Evolutionary conservation across 108 stramenopile species (phyloP), one percentile per base, ranked within the genome.

Genomic region (Mediolabrus comicus): DNA sequence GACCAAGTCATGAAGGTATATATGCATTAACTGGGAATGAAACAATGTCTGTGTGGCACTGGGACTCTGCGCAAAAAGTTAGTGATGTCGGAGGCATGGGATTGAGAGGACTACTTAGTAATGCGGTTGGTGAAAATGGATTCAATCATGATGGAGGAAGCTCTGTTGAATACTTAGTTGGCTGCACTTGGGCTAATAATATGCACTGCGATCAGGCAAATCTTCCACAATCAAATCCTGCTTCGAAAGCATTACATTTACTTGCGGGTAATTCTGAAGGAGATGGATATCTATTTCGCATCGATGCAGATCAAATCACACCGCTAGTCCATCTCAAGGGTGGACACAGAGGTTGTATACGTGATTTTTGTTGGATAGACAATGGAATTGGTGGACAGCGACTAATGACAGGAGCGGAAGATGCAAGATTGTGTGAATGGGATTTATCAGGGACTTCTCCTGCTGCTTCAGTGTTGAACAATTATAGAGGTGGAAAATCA

Each of bases 341-440:
- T 24, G 94, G 94, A 3, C 94, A 95, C 55, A 68, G 75, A 57
- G 91, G 89, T 51, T 87, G 85, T 51, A 76, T 95, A 41, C 89
- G 94, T 14, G 85, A 79, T 31, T 95, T 90, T 80, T 59, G 59
- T 41, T 71, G 77, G 53, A 33, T 84, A 4, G 60, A 80, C 26
- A 75, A 64, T 38, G 60, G 49, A 3, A 25, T 19, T 24, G 65
- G 66, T 52, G 62, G 46, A n/a, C 53, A 16, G 34, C 62, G 52
- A 35, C 74, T 94, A 64, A 68, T 90, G 9, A 92, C 93, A 13
- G 93, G 76, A 16, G 93, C 90, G 1, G 93, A 95, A 75, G 93
- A 95, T 81, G 90, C 93, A 24, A 78, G 93, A 62, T 53, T 95
- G 57, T 90, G 89, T 56, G 89, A 90, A 66, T 95, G 93, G 93